Conservation (phyloP, 202 grass and related monocot species). For the Alloteropsis angusta region DNA sequence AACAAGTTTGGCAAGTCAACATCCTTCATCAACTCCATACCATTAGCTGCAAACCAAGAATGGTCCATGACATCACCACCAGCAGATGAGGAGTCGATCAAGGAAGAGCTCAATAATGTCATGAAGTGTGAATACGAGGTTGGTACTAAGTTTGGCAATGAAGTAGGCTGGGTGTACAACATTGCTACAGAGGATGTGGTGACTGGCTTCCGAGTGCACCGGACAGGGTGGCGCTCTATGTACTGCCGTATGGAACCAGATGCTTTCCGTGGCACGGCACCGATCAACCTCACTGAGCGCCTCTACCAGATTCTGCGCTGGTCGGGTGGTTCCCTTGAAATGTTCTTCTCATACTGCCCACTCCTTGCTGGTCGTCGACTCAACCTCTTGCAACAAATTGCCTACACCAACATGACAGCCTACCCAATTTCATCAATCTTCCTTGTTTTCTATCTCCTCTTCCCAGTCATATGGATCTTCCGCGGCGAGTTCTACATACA, state of each 20-base stretch:
- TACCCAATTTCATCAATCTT: slow-evolving; percentile 47
- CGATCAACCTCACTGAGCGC: slow-evolving; percentile 47
- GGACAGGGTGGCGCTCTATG: slow-evolving; percentile 42
- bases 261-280: slow-evolving; percentile 41
- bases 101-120: slow-evolving; percentile 43
- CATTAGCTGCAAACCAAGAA: slow-evolving; percentile 45
- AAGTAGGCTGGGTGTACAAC: slow-evolving; percentile 73
- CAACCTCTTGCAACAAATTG: slow-evolving; percentile 32
- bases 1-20: slow-evolving; percentile 62
- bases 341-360: slow-evolving; percentile 46
- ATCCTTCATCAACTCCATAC: slow-evolving; percentile 55
- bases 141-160: slow-evolving; percentile 53
- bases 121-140: slow-evolving; percentile 71
- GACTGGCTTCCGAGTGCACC: slow-evolving; percentile 43
- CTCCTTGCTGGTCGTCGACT: slow-evolving; percentile 33
- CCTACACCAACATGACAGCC: slow-evolving; percentile 45
- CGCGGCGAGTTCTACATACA: slow-evolving; percentile 46
- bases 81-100: slow-evolving; percentile 37
- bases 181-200: slow-evolving; percentile 69
- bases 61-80: slow-evolving; percentile 31
- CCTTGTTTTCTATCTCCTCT: slow-evolving; percentile 46
- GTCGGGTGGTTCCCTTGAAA: slow-evolving; percentile 47
- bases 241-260: slow-evolving; percentile 50
- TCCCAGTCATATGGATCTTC: slow-evolving; percentile 48
- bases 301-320: slow-evolving; percentile 48